Conservation (phyloP, 2,329 filamentous ascomycete genomes). For the Rutstroemia sp. region DNA sequence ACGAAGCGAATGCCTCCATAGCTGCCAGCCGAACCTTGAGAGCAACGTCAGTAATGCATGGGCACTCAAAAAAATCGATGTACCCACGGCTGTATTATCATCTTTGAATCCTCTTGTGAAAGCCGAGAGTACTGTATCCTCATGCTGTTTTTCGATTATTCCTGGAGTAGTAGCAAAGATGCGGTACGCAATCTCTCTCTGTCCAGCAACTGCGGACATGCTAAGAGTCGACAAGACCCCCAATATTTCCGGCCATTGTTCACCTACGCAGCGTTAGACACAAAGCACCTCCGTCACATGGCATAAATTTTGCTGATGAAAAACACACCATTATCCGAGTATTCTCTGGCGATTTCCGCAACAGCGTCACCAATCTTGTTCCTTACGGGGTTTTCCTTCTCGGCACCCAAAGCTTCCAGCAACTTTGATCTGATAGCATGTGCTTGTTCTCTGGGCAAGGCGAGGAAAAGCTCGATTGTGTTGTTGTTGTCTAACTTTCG, state of each 20-base stretch:
- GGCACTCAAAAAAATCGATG: not conserved
- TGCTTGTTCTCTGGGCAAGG: slow-evolving; percentile 65
- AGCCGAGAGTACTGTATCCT: slow-evolving; percentile 78
- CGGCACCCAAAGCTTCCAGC: slow-evolving; percentile 66
- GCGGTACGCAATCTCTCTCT: slow-evolving; percentile 87
- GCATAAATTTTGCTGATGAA: not conserved
- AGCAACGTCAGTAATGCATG: slow-evolving; percentile 6
- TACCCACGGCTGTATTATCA: slow-evolving; percentile 66
- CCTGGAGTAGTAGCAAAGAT: slow-evolving; percentile 93
- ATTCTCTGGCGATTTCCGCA: slow-evolving; percentile 90
- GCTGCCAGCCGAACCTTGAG: slow-evolving; percentile 77
- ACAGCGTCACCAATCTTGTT: slow-evolving; percentile 98
- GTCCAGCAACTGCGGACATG: slow-evolving; percentile 72
- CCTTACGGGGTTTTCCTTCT: slow-evolving; percentile 66
- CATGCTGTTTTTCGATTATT: slow-evolving; percentile 93
- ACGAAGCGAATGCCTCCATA: slow-evolving; percentile 93
- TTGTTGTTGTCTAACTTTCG: slow-evolving; percentile 67
- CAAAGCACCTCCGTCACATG: not conserved
- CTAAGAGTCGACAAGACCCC: slow-evolving; percentile 82
- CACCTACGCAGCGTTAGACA: slow-evolving; percentile 43
- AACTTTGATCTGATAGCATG: slow-evolving; percentile 77
- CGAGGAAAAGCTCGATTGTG: slow-evolving; percentile 78
- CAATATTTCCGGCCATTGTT: slow-evolving; percentile 85
- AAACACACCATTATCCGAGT: slow-evolving; percentile 77
- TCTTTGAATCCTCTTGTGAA: slow-evolving; percentile 93